Evolutionary conservation across 768 basidiomycete genomes (phyloP).

Genomic region (Fibroporia radiculosa): DNA sequence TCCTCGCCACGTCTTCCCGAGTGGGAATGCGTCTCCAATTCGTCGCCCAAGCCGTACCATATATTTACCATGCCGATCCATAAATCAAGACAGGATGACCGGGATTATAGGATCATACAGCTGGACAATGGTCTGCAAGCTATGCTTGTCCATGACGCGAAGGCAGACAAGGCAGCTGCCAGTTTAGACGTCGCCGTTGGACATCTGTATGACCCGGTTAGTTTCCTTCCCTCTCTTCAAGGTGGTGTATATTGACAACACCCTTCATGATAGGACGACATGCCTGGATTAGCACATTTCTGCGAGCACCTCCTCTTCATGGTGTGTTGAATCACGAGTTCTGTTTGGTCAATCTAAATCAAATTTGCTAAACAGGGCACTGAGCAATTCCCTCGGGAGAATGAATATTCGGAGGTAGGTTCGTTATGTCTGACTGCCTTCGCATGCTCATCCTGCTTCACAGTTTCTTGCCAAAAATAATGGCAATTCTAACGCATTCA

Average conservation of each 20-base stretch:
- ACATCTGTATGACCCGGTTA: constrained; percentile 86
- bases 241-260: background rate
- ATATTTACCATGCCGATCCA: constrained; percentile 55
- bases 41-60: constrained; percentile 28
- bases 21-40: constrained; percentile 11
- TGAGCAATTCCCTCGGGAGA: constrained; percentile 80
- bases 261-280: constrained; percentile 61
- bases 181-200: constrained; percentile 93
- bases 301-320: constrained; percentile 97
- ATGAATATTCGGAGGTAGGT: constrained; percentile 83
- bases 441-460: constrained; percentile 6
- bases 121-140: constrained; percentile 90
- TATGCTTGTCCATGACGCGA: constrained; percentile 72
- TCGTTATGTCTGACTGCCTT: background rate
- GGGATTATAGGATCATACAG: constrained; percentile 72
- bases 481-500: constrained; percentile 88
- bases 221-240: constrained; percentile 19
- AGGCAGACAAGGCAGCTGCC: constrained; percentile 91
- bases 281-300: constrained; percentile 91
- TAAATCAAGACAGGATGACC: constrained; percentile 70
- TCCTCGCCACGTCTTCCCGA: constrained; percentile 4
- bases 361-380: constrained; percentile 47
- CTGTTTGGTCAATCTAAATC: background rate
- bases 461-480: constrained; percentile 78
- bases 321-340: constrained; percentile 38